A percentile compares a stretch with the other conserved stretches of the same genome.
Conservation (phyloP, 768 basidiomycete genomes). For the Mycena metata region DNA sequence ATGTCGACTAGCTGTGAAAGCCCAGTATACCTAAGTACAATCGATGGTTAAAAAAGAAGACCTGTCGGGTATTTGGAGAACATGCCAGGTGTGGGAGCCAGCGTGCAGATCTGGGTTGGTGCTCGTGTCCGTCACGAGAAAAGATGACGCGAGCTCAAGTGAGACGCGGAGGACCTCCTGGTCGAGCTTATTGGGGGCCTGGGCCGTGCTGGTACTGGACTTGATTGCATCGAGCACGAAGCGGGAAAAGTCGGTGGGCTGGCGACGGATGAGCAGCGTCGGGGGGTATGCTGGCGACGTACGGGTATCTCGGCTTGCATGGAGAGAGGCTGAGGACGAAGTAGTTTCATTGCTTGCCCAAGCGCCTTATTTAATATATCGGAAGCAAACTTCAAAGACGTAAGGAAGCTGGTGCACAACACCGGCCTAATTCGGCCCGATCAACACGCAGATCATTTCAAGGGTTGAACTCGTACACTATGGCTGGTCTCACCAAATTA, state of each 20-base stretch:
- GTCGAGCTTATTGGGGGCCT: slow-evolving; percentile 16
- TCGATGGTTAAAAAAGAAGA: no score
- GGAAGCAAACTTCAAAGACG: no score
- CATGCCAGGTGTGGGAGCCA: slow-evolving; percentile 67
- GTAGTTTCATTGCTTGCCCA: slow-evolving; percentile 17
- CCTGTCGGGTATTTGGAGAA: no score
- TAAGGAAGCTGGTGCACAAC: background rate
- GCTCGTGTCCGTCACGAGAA: slow-evolving; percentile 72
- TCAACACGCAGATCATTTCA: no score
- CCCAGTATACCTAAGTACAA: slow-evolving; percentile 59
- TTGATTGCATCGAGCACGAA: slow-evolving; percentile 34
- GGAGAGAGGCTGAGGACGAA: slow-evolving; percentile 23
- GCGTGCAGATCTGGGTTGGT: slow-evolving; percentile 62
- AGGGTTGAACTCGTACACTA: slow-evolving; percentile 8
- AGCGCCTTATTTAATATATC: background rate
- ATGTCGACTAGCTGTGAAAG: slow-evolving; percentile 80
- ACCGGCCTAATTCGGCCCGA: no score
- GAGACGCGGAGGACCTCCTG: slow-evolving; percentile 28
- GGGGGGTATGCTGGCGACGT: slow-evolving; percentile 3
- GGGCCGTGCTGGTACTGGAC: background rate
- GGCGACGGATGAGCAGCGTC: background rate
- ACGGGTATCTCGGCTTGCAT: slow-evolving; percentile 27
- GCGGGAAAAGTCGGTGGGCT: slow-evolving; percentile 30
- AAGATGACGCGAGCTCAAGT: slow-evolving; percentile 23
- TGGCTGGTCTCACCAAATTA: slow-evolving; percentile 50